phyloP scores from a whole-genome alignment of 2,329 filamentous ascomycete genomes.

The Cordyceps cicadae region DNA sequence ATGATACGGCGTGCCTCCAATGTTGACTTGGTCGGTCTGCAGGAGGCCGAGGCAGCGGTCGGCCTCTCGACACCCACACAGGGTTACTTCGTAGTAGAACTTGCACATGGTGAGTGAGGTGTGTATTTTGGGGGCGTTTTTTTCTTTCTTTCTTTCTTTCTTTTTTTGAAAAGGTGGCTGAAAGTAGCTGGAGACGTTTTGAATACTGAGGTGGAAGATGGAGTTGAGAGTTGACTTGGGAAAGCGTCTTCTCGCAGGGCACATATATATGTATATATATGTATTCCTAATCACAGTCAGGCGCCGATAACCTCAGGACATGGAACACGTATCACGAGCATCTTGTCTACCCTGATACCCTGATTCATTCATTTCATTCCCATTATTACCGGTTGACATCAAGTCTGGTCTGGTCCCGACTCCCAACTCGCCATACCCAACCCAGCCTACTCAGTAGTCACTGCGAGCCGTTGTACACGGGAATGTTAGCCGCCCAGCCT shows the following conservation, averaged over 20 bases:
- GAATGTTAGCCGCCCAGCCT: background rate
- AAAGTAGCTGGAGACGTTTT: background rate
- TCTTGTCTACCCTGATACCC: background rate
- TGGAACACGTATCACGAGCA: background rate
- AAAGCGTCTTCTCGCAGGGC: too few relatives aligned
- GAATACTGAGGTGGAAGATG: too few relatives aligned
- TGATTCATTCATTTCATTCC: background rate
- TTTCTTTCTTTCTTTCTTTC: too few relatives aligned
- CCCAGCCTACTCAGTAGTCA: too few relatives aligned
- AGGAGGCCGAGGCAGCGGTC: background rate
- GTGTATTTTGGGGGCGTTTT: too few relatives aligned
- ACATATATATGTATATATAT: background rate
- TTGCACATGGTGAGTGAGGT: background rate
- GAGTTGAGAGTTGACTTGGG: background rate
- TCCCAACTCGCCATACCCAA: background rate
- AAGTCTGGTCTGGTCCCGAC: background rate
- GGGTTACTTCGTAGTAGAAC: background rate
- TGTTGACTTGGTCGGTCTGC: background rate
- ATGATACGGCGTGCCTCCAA: background rate
- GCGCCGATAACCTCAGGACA: background rate
- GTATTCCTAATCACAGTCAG: background rate
- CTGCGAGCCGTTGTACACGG: background rate
- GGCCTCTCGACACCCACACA: background rate
- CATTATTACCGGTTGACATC: too few relatives aligned
- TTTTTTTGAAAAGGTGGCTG: background rate